Percentiles rank a stretch among this genome's conserved stretches.
Conservation (phyloP, 257 asterid genomes). For the Petunia axillaris region DNA sequence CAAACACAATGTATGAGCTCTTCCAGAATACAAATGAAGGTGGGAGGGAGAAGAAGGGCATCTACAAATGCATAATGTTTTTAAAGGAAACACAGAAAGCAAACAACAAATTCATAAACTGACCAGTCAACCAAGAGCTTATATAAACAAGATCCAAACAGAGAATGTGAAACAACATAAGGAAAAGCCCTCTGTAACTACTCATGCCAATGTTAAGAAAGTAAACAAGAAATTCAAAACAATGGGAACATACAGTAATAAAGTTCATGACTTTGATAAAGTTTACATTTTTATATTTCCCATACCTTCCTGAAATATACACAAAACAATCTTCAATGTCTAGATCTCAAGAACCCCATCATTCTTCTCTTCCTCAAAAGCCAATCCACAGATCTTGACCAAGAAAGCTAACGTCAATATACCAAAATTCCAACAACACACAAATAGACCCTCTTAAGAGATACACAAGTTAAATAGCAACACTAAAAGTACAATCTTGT, state of each 20-base stretch:
- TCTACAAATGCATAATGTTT: neutral
- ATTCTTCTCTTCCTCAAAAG: slow-evolving; percentile 32
- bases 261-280: neutral
- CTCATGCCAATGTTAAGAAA: slow-evolving; percentile 24
- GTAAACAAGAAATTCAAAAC: slow-evolving; percentile 20
- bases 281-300: slow-evolving; percentile 19
- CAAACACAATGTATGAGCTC: slow-evolving; percentile 2
- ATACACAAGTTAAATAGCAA: slow-evolving; percentile 37
- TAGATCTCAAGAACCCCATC: slow-evolving; percentile 69
- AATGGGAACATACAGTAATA: slow-evolving; percentile 13
- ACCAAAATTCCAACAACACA: slow-evolving; percentile 43
- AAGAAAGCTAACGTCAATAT: slow-evolving; percentile 29
- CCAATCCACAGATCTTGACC: slow-evolving; percentile 58
- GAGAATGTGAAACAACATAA: slow-evolving; percentile 18
- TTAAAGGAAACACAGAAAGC: neutral
- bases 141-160: slow-evolving; percentile 39
- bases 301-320: slow-evolving; percentile 52
- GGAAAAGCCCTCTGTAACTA: neutral
- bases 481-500: slow-evolving; percentile 25
- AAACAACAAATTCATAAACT: slow-evolving; percentile 21
- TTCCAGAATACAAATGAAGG: neutral
- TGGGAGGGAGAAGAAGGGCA: slow-evolving; percentile 2
- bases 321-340: slow-evolving; percentile 44
- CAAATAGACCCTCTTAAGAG: slow-evolving; percentile 23
- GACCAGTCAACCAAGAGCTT: slow-evolving; percentile 22